Base-by-base conservation (phyloP, 306 rosid genomes). In the Sicyos baderoa region DNA sequence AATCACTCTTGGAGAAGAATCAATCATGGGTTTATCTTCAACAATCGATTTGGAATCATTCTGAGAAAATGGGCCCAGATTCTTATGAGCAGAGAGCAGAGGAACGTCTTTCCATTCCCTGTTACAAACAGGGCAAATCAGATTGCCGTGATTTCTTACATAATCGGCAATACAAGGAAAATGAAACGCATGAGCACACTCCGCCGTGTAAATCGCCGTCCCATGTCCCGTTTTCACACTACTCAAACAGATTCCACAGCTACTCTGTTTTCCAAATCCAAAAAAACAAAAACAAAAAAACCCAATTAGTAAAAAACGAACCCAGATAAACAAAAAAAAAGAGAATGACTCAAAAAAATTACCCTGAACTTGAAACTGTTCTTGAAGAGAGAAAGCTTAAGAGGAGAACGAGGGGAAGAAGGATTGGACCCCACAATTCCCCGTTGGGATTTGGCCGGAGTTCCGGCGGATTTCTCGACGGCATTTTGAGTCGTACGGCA, bases 311-410 rank as follows among this genome's bases (percentile, higher is more conserved):
- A 2, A 6, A 17, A 18, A 29, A 4, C 35, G 4, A 29, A 29
- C 35, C 35, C 0, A 25, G 0, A 42, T 5, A 12, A 18, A n/a
- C n/a, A 22, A 1, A 6, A 16, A 58, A 1, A n/a, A 6, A 59
- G 66, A 16, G 47, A 29, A 6, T 7, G 8, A 0, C 6, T 2
- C 0, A 8, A 3, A 32, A n/a, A 27, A 9, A 3, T 79, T 79
- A 89, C 98, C 70, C 99, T 82, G 78, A 93, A 93, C 75, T 90
- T 93, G 84, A 90, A 90, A 83, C 99, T 93, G 89, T 88, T 90
- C 44, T 82, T 90, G 89, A 93, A 93, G 64, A 93, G 95, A 3
- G 97, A 85, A 44, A 90, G 75, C 77, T 90, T 93, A 54, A 90
- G 80, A 77, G 99, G 97, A 11, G 97, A 81, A 7, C 97, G 91